Percentiles rank a stretch among this genome's conserved stretches.
phyloP scores from a whole-genome alignment of 495 filamentous ascomycete species.

The Choiromyces venosus region DNA sequence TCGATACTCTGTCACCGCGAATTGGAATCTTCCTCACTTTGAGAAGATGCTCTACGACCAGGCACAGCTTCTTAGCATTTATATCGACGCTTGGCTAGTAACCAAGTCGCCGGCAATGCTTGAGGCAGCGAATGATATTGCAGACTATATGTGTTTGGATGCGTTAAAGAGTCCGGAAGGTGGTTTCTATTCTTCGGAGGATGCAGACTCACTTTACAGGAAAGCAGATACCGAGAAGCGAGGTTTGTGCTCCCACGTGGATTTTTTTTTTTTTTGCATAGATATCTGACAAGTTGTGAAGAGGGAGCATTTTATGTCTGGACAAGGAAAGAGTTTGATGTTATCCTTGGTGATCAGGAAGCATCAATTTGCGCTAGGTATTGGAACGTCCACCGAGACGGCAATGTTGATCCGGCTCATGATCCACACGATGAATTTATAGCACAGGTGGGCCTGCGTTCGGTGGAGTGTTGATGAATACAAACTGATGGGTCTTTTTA shows the following conservation, averaged over 20 bases:
- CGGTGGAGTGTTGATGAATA: slow-evolving; percentile 43
- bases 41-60: slow-evolving; percentile 99
- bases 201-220: slow-evolving; percentile 78
- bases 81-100: slow-evolving; percentile 79
- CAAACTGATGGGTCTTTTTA: slow-evolving; percentile 30
- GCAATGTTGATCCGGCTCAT: slow-evolving; percentile 76
- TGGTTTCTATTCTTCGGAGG: slow-evolving; percentile 84
- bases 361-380: slow-evolving; percentile 72
- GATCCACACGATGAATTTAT: slow-evolving; percentile 93
- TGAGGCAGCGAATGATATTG: slow-evolving; percentile 74
- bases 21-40: slow-evolving; percentile 93
- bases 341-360: slow-evolving; percentile 65
- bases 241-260: slow-evolving; percentile 21
- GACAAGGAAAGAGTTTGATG: slow-evolving; percentile 81
- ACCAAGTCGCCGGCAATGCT: slow-evolving; percentile 66
- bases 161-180: slow-evolving; percentile 62
- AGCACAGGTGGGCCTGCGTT: slow-evolving; percentile 56
- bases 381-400: slow-evolving; percentile 79
- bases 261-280: background rate
- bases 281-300: slow-evolving; percentile 5
- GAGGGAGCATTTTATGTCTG: slow-evolving; percentile 96
- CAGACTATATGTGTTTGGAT: slow-evolving; percentile 68
- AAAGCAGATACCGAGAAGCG: slow-evolving; percentile 75
- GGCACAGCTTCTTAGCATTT: slow-evolving; percentile 76
- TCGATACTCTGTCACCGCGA: slow-evolving; percentile 78